Base-by-base conservation (phyloP, 1,284 basidiomycete genomes). In the Mycena sp. region DNA sequence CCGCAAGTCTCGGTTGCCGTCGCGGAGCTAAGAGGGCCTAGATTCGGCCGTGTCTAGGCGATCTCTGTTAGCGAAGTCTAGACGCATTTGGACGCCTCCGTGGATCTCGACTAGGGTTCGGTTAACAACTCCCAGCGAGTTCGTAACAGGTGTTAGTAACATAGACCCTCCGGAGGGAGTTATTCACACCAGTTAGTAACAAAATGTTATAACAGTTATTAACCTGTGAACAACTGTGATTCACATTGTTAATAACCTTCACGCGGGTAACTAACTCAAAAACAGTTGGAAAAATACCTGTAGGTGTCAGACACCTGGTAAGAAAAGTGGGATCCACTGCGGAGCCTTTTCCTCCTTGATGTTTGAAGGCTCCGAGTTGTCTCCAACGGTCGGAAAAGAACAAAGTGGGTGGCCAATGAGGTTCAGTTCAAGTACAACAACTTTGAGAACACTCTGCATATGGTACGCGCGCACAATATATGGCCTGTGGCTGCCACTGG, bases 191-290 rank as follows among this genome's bases (percentile, higher is more conserved):
- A 7, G 49, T 40, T 51, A 40, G 49, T 38, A 40, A 51, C 49
- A 51, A 51, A 51, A 38, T 23, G 25, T 40, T 26, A 35, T 40
- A 38, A 51, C 49, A 40, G 49, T 40, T 51, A 51, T 38, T 51
- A 51, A 51, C 49, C 12, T 51, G 49, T 51, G 17, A 40, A 40
- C 28, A 51, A 38, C 25, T 38, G 49, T 51, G 25, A 51, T 40
- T 38, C 35, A 38, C 23, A 9, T 14, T 37, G 21, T 50, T 35
- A 37, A 37, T 50, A 50, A 35, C 32, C 6, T 50, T 50, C 32
- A 10, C 30, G 21, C 9, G 30, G 5, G 48, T 37, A 50, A 50
- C 23, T 38, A 51, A 40, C 35, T 51, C 35, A 9, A 28, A 37
- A 51, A 28, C 14, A 30, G 29, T 35, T 14, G 46, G 23, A 49